Evolutionary conservation across 2,329 filamentous ascomycete genomes (phyloP).

Genomic region (Penicillium psychrosexuale): DNA sequence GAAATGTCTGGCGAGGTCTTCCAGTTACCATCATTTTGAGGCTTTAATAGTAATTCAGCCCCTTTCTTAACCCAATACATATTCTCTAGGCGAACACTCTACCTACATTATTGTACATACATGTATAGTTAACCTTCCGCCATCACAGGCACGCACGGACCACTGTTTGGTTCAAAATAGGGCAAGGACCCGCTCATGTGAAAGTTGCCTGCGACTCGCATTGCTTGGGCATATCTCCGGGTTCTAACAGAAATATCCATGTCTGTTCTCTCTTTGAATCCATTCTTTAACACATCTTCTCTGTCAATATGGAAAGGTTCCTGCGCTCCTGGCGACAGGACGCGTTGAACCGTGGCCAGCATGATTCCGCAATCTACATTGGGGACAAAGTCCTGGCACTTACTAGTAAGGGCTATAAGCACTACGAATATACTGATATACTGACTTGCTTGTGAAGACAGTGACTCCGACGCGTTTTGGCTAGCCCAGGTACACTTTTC

Average conservation of each 20-base stretch:
- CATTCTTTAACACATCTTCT: neutral
- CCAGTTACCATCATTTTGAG: too few relatives aligned
- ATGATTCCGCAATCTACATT: slow-evolving; percentile 94
- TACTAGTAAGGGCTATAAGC: slow-evolving; percentile 61
- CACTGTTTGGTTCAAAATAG: slow-evolving; percentile 21
- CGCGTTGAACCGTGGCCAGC: slow-evolving; percentile 91
- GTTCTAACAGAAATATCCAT: slow-evolving; percentile 5
- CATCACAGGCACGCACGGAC: slow-evolving; percentile 17
- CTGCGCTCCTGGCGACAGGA: slow-evolving; percentile 93
- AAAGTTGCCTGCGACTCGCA: neutral
- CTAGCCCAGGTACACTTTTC: slow-evolving; percentile 97
- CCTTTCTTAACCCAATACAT: too few relatives aligned
- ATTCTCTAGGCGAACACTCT: too few relatives aligned
- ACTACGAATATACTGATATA: neutral
- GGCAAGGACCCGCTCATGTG: slow-evolving; percentile 18
- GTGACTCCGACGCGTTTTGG: slow-evolving; percentile 93
- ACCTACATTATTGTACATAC: too few relatives aligned
- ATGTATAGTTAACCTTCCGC: neutral
- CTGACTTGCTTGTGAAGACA: slow-evolving; percentile 55
- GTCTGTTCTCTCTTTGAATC: slow-evolving; percentile 7
- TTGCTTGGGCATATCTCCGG: neutral
- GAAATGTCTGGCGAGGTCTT: too few relatives aligned
- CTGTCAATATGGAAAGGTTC: slow-evolving; percentile 75
- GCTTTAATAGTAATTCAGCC: too few relatives aligned
- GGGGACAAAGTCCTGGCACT: slow-evolving; percentile 94